These are phyloP conservation scores for Achlya hypogyna DNA, from an alignment of 352 stramenopile species.

Conservation along the genomic window DNA sequence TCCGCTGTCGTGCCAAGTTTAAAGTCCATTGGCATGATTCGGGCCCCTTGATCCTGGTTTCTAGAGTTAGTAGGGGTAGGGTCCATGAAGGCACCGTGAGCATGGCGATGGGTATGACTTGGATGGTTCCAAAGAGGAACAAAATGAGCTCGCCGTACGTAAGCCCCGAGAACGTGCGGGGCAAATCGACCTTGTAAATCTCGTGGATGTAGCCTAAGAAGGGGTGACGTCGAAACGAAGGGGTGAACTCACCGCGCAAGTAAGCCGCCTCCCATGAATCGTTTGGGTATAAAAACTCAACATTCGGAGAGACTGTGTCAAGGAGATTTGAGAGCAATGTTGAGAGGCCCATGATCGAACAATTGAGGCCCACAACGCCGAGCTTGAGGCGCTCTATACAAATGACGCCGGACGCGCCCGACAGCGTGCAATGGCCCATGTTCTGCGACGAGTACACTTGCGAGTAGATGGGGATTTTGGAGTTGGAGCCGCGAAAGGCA, in stretches of 20 bases:
- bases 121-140: slow-evolving; percentile 65
- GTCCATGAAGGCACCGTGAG: slow-evolving; percentile 29
- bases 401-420: slow-evolving; percentile 63
- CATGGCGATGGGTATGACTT: slow-evolving; percentile 57
- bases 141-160: slow-evolving; percentile 70
- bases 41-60: slow-evolving; percentile 35
- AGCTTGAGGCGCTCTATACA: slow-evolving; percentile 63
- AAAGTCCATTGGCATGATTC: slow-evolving; percentile 74
- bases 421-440: slow-evolving; percentile 54
- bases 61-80: neutral
- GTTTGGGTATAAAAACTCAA: slow-evolving; percentile 6
- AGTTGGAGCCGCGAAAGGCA: slow-evolving; percentile 53
- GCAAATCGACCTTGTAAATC: slow-evolving; percentile 70
- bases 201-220: slow-evolving; percentile 13
- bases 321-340: slow-evolving; percentile 59
- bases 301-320: slow-evolving; percentile 19
- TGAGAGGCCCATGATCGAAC: slow-evolving; percentile 51
- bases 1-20: slow-evolving; percentile 66
- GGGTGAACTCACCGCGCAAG: neutral
- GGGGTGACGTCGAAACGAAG: neutral
- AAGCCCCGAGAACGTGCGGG: slow-evolving; percentile 66
- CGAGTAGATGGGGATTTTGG: slow-evolving; percentile 59
- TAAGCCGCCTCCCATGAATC: slow-evolving; percentile 18
- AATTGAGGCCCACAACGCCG: slow-evolving; percentile 57
- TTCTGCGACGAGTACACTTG: slow-evolving; percentile 69